A percentile compares a stretch with the other conserved stretches of the same genome.
Evolutionary conservation across 2,329 filamentous ascomycete genomes (phyloP).

Genomic region (Ceratocystiopsis brevicomis): DNA sequence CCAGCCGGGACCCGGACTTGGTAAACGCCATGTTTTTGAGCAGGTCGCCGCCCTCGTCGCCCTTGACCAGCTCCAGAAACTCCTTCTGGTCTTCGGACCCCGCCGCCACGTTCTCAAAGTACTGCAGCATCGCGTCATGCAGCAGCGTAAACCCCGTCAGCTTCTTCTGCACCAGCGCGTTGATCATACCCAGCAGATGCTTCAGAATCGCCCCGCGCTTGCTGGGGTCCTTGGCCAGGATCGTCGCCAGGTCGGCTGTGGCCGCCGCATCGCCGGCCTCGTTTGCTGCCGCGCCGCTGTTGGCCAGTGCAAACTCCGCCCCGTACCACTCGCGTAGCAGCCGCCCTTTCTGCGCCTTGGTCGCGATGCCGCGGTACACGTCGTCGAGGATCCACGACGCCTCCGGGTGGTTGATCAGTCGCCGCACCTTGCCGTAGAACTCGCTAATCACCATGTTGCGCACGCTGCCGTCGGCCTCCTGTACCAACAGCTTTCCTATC

Average conservation of each 20-base stretch:
- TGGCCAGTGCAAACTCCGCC: conserved; percentile 69
- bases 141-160: conserved; percentile 94
- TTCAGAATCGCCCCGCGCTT: conserved; percentile 79
- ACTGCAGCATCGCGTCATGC: conserved; percentile 95
- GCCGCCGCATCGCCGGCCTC: conserved; percentile 28
- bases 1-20: conserved; percentile 64
- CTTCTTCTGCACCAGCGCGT: conserved; percentile 87
- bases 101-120: conserved; percentile 61
- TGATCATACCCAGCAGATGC: conserved; percentile 70
- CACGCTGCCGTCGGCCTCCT: conserved; percentile 62
- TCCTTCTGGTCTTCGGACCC: conserved; percentile 69
- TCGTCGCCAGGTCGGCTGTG: conserved; percentile 52
- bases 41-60: conserved; percentile 76
- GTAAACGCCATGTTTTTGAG: conserved; percentile 95
- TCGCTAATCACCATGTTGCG: conserved; percentile 79
- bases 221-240: conserved; percentile 60
- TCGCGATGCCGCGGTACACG: conserved; percentile 78
- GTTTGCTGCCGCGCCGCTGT: conserved; percentile 9
- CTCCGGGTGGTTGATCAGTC: conserved; percentile 88
- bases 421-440: conserved; percentile 84
- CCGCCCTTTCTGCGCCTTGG: conserved; percentile 64
- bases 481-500: conserved; percentile 87
- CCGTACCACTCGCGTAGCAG: conserved; percentile 94
- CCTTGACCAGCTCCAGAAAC: conserved; percentile 78
- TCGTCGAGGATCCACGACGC: conserved; percentile 97